A percentile compares a stretch with the other conserved stretches of the same genome.
Conservation (phyloP, 1,284 basidiomycete genomes). For the Ustilago xerochloae region DNA sequence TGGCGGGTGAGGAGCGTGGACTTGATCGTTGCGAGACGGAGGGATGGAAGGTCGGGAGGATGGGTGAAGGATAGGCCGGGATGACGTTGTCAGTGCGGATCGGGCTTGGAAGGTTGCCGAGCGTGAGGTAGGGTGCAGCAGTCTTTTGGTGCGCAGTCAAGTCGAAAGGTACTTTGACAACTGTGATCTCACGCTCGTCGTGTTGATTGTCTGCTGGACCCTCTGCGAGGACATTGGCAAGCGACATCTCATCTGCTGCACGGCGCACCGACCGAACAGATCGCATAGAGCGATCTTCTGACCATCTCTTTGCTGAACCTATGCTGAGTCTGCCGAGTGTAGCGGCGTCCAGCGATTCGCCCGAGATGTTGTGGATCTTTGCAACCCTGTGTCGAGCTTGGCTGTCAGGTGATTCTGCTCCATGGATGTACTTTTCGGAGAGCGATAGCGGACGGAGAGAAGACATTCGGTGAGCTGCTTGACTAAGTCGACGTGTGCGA, state of each 20-base stretch:
- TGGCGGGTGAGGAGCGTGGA: neutral
- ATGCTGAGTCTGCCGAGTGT: neutral
- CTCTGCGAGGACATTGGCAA: slow-evolving; percentile 8
- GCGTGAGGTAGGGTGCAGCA: neutral
- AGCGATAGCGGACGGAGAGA: slow-evolving; percentile 3
- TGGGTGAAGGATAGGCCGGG: slow-evolving; percentile 5
- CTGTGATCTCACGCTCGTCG: too few relatives aligned
- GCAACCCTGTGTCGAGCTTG: neutral
- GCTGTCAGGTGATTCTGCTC: neutral
- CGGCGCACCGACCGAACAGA: too few relatives aligned
- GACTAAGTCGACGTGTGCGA: slow-evolving; percentile 6
- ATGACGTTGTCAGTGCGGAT: neutral
- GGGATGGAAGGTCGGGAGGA: neutral
- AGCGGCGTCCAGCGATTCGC: slow-evolving; percentile 5
- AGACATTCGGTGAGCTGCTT: slow-evolving; percentile 3
- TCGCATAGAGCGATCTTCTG: neutral
- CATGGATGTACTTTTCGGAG: slow-evolving; percentile 6
- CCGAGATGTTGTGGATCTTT: neutral
- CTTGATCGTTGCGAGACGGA: neutral
- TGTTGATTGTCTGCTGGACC: neutral
- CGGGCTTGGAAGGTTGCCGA: too few relatives aligned
- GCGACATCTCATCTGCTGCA: slow-evolving; percentile 2
- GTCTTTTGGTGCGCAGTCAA: too few relatives aligned
- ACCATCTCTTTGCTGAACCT: neutral
- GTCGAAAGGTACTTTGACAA: slow-evolving; percentile 1